Conservation (phyloP, 768 basidiomycete genomes). For the Neoboletus brunneissimus region DNA sequence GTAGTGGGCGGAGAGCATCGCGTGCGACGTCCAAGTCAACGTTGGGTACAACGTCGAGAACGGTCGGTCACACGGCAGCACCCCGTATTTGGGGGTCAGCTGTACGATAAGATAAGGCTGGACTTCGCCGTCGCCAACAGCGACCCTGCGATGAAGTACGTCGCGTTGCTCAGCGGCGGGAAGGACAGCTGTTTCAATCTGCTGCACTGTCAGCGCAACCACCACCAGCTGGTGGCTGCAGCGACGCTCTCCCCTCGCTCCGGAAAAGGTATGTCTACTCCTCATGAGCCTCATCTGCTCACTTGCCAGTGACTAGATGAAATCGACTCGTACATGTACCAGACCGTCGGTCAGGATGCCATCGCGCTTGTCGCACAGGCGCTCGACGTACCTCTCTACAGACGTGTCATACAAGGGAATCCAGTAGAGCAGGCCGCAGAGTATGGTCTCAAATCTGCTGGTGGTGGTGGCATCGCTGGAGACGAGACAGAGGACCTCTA, state of each 20-base stretch:
- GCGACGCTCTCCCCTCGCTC: conserved; percentile 82
- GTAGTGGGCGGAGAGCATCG: conserved; percentile 71
- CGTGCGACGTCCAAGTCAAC: conserved; percentile 2
- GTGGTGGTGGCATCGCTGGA: conserved; percentile 54
- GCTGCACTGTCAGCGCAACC: conserved; percentile 80
- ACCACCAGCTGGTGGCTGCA: conserved; percentile 83
- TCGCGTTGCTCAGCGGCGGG: conserved; percentile 93
- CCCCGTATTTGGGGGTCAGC: conserved; percentile 21
- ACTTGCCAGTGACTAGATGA: conserved; percentile 63
- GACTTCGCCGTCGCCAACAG: background rate
- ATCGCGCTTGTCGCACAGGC: conserved; percentile 84
- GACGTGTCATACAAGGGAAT: conserved; percentile 73
- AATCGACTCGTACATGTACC: conserved; percentile 97
- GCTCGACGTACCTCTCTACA: conserved; percentile 82
- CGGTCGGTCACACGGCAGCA: background rate
- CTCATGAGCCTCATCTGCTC: background rate
- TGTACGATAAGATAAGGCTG: conserved; percentile 16
- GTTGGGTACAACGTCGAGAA: background rate
- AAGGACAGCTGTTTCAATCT: conserved; percentile 98
- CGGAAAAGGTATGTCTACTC: conserved; percentile 66
- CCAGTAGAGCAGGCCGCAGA: conserved; percentile 81
- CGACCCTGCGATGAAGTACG: conserved; percentile 69
- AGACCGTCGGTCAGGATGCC: conserved; percentile 97
- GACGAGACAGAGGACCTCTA: conserved; percentile 98
- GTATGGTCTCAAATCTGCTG: conserved; percentile 71